These are phyloP conservation scores for Backusella morwellensis DNA, from an alignment of 192 early-diverging fungal genomes.

Conservation along the genomic window DNA sequence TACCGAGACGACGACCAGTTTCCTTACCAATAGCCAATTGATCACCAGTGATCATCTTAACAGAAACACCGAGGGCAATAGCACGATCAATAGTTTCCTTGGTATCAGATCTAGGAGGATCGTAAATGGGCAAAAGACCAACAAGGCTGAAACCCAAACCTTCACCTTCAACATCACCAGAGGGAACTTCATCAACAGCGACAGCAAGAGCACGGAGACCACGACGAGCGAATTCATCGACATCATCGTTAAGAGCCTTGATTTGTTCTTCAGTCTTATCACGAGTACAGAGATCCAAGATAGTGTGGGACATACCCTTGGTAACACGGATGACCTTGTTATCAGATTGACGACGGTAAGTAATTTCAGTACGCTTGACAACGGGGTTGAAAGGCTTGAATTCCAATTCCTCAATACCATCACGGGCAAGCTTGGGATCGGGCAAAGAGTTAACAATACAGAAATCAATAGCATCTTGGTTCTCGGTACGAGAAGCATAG, in stretches of 20 bases:
- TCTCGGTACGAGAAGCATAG: constrained; percentile 71
- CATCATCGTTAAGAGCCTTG: constrained; percentile 45
- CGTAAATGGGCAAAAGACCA: constrained; percentile 71
- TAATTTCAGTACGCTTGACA: constrained; percentile 73
- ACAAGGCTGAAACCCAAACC: constrained; percentile 66
- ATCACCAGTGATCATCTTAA: constrained; percentile 96
- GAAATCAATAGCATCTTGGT: constrained; percentile 80
- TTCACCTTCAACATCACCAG: constrained; percentile 57
- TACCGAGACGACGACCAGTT: constrained; percentile 62
- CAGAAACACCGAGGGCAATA: constrained; percentile 68
- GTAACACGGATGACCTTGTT: constrained; percentile 62
- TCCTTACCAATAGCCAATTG: constrained; percentile 87
- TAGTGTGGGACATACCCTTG: constrained; percentile 74
- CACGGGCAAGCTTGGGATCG: constrained; percentile 53
- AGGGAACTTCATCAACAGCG: constrained; percentile 65
- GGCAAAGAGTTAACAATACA: constrained; percentile 65
- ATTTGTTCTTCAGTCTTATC: constrained; percentile 62
- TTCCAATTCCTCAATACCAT: constrained; percentile 64
- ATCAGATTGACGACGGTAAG: constrained; percentile 63
- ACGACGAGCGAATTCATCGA: constrained; percentile 62
- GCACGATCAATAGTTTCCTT: constrained; percentile 77
- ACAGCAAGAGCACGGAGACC: constrained; percentile 75
- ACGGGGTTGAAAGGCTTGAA: constrained; percentile 75
- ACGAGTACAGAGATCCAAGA: constrained; percentile 68
- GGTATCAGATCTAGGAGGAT: constrained; percentile 74